Evolutionary conservation across 768 basidiomycete species (phyloP), one percentile per base, ranked within the genome.

Genomic region (Termitomyces eurrhizus): DNA sequence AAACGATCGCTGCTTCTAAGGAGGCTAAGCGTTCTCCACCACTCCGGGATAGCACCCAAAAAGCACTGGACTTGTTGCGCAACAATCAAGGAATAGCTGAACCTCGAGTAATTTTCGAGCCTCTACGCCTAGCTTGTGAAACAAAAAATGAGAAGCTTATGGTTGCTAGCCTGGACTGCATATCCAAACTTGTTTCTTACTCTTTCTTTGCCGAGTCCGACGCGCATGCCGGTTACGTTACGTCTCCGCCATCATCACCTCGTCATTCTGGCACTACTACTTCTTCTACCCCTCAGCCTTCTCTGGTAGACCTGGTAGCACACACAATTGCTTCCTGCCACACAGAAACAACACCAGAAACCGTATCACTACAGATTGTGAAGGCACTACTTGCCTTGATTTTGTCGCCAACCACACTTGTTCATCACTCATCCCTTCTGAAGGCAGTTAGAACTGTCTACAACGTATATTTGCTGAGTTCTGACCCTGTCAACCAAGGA

Each of bases 361-460:
- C 93, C 6, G 94, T 98, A 42, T 95, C 95, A 7, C 80, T 99
- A 5, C 97, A 98, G 69, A 94, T 99, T 60, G 93, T 99, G 63
- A 98, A 98, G 72, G 95, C 94, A 3, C 80, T 99, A 18, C 84
- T 99, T 42, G 82, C 94, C 0, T 77, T 98, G 52, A 88, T 98
- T 35, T 79, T 99, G 51, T 98, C 95, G 1, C 81, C 90, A 5
- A 90, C 87, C 7, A 83, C 90, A 44, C 80, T 94, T 32, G 93
- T 98, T 4, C 97, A 99, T 73, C 97, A 98, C 70, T 97, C 95
- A 5, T 91, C 93, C 12, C 80, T 99, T 48, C 83, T 99, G 65
- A 98, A 98, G 73, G 94, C 95, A 33, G 92, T 99, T 36, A 85
- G 97, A 51, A 98, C 97, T 21, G 97, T 99, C 4, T 99, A 98